A percentile compares a stretch with the other conserved stretches of the same genome.
phyloP scores from a whole-genome alignment of 768 basidiomycete genomes.

The Paxillus ammoniavirescens region DNA sequence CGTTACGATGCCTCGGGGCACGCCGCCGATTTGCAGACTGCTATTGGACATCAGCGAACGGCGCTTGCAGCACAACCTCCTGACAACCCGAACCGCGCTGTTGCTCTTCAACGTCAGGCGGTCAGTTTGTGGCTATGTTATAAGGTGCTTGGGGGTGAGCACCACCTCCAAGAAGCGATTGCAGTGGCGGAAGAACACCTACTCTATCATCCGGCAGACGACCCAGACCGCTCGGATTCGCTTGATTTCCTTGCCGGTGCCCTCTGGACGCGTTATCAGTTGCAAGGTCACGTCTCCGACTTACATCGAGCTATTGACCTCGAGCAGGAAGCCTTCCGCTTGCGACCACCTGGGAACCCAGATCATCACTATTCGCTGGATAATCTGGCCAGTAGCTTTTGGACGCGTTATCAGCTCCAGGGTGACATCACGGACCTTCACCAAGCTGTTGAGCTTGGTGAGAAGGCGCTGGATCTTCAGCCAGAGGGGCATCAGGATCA shows the following conservation, averaged over 20 bases:
- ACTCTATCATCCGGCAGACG: background rate
- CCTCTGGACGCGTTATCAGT: constrained; percentile 5
- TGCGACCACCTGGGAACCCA: constrained; percentile 1
- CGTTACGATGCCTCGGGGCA: background rate
- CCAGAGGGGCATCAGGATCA: background rate
- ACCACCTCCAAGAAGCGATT: background rate
- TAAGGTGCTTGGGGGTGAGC: background rate
- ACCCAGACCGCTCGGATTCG: constrained; percentile 5
- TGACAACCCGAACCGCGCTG: background rate
- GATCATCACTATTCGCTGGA: background rate
- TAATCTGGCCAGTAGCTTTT: background rate
- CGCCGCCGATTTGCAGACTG: background rate
- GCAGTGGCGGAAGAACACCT: background rate
- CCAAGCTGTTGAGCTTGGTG: background rate
- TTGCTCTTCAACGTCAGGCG: background rate
- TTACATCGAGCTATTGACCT: constrained; percentile 22
- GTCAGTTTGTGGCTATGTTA: background rate
- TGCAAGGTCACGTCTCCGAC: background rate
- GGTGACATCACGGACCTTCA: background rate
- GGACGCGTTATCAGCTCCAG: background rate
- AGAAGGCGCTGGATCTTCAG: background rate
- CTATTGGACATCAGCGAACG: background rate
- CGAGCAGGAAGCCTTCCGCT: background rate
- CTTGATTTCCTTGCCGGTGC: constrained; percentile 14
- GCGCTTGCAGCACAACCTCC: background rate